Evolutionary conservation across 768 basidiomycete species (phyloP), one percentile per base, ranked within the genome.

Genomic region (Naganishia vishniacii): DNA sequence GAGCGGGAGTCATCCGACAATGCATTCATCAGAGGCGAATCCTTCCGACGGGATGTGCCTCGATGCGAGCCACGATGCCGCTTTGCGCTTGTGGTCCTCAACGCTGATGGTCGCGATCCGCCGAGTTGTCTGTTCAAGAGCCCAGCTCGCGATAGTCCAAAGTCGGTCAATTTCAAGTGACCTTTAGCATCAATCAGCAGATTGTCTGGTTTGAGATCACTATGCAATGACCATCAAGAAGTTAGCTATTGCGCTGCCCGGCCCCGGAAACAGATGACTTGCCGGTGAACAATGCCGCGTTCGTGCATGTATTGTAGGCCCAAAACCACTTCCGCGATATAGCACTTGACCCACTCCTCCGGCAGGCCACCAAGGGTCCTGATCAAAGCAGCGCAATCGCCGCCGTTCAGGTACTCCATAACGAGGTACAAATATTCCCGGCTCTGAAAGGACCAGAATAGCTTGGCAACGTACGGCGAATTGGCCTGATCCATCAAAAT

Each of bases 401-500:
- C 95, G 37, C 94, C 94, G 69, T 95, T 95, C 32, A 99, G 84
- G 76, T 99, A 99, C 77, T 99, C 95, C 95, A 99, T 99, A 58
- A 99, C 95, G 56, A 99, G 83, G 77, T 97, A 99, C 62, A 98
- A 79, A 75, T 97, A 97, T 28, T 99, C 95, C 81, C 94, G 97
- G 84, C 89, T 94, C 79, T 98, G 95, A 81, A 99, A 99, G 18
- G 95, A 98, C 79, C 93, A 99, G 80, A 88, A 99, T 34, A 99
- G 81, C 78, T 95, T 95, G 51, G 91, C 91, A 53, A 98, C 95
- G 73, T 98, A 94, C 16, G 95, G 94, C 9, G 92, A 95, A 77
- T 95, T 92, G 1, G 94, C 89, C 78, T 98, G 94, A 76, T 92
- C 92, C 95, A 99, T 99, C 70, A 99, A 83, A 72, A 99, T 99